Base-by-base conservation (phyloP, 495 filamentous ascomycete genomes). In the Podospora comata region DNA sequence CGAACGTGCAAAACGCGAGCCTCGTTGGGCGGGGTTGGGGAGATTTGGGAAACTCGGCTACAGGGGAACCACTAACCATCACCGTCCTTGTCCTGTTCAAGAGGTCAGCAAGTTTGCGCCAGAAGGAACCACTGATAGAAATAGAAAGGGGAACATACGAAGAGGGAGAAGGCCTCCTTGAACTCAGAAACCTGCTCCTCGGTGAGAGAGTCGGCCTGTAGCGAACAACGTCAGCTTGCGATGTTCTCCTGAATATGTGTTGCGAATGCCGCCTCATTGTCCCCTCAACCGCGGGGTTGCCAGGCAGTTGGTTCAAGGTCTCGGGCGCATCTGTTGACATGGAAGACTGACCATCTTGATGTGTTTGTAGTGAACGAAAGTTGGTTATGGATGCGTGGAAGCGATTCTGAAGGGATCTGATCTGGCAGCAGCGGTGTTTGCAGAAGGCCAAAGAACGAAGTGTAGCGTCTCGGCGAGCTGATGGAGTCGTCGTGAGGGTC, bases 161-260 rank as follows among this genome's bases (percentile, higher is more conserved):
- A 99, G 53, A 99, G 90, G 79, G 95, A 99, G 85, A 99, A 99
- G 60, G 95, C 95, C 85, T 99, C 96, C 90, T 98, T 99, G 84
- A 98, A 99, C 85, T 99, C 95, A 79, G 94, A 97, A 75, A 99
- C 94, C 87, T 99, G 95, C 83, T 99, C 95, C 86, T 98, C 95
- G 74, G 95, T 97, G 72, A 99, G 88, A 78, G 92, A 90, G 79
- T 96, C 92, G 79, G 92, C 92, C 92, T 95, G 76, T 74, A 65
- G 60, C 39, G 55, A 59, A 28, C 13, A 39, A 66, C 16, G 75
- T 75, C 65, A 76, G 76, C 66, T 72, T 64, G 60, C 55, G n/a
- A 68, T 65, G 60, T 32, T 60, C 62, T 68, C 66, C 23, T 65
- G 65, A 58, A 19, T 23, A 23, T 20, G 55, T 26, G 16, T 7